Percentiles rank a stretch among this genome's conserved stretches.
phyloP scores from a whole-genome alignment of 306 rosid species.

The Oemleria cerasiformis region DNA sequence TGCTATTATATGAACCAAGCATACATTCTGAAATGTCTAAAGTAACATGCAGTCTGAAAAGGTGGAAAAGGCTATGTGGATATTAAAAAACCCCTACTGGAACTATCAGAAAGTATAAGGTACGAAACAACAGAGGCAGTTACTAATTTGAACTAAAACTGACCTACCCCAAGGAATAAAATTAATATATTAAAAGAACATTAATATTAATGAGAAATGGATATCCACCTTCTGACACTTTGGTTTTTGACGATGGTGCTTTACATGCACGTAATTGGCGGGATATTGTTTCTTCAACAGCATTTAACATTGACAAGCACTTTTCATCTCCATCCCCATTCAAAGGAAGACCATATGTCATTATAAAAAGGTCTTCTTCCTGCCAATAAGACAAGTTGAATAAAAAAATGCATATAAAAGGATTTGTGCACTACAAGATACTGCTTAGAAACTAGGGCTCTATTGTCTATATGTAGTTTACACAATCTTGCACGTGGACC shows the following conservation, averaged over 20 bases:
- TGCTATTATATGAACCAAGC: conserved; percentile 25
- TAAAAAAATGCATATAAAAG: not conserved
- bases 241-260: conserved; percentile 59
- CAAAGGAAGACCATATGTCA: conserved; percentile 92
- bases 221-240: conserved; percentile 57
- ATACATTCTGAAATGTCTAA: conserved; percentile 2
- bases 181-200: no score
- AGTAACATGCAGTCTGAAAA: conserved; percentile 19
- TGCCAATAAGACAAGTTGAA: conserved; percentile 35
- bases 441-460: not conserved
- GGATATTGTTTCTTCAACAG: conserved; percentile 82
- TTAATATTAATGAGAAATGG: not conserved
- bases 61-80: conserved; percentile 14
- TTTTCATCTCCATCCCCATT: conserved; percentile 81
- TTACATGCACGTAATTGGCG: conserved; percentile 95
- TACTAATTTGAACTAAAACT: not conserved
- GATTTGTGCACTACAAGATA: not conserved
- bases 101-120: not conserved
- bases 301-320: conserved; percentile 78
- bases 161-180: not conserved
- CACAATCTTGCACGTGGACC: no score
- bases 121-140: not conserved
- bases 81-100: not conserved
- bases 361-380: conserved; percentile 95
- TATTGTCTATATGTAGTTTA: no score